phyloP scores from a whole-genome alignment of 2,329 filamentous ascomycete genomes.

The Hypoxylon sp. region DNA sequence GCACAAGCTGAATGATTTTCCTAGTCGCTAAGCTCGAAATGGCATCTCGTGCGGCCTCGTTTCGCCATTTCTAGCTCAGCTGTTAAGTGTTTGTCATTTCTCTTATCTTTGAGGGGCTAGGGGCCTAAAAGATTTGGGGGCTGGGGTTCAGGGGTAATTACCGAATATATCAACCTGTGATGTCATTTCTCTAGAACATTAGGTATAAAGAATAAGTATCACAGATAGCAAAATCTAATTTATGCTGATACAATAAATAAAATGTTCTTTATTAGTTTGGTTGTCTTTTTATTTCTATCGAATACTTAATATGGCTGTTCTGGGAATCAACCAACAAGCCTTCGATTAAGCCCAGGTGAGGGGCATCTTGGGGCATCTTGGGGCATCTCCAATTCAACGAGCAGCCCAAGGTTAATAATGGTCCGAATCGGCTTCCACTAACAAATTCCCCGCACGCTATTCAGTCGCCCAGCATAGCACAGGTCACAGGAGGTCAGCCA shows the following conservation, averaged over 20 bases:
- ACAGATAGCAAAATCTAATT: background rate
- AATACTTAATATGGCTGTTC: background rate
- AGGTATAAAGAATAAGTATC: background rate
- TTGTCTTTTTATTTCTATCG: background rate
- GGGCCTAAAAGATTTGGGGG: background rate
- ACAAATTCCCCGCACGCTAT: constrained; percentile 38
- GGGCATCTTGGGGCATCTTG: constrained; percentile 1
- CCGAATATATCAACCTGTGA: background rate
- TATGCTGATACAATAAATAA: too few relatives aligned
- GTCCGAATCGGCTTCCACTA: constrained; percentile 26
- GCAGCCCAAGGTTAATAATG: constrained; percentile 26
- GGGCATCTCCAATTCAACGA: constrained; percentile 3
- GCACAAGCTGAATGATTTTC: constrained; percentile 22
- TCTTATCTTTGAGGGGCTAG: constrained; percentile 25
- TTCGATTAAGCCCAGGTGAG: background rate
- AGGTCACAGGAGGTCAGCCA: background rate
- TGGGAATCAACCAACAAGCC: background rate
- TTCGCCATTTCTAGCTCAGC: constrained; percentile 5
- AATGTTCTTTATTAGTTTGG: too few relatives aligned
- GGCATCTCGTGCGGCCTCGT: constrained; percentile 22
- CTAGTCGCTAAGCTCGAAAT: constrained; percentile 30
- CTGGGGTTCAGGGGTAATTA: background rate
- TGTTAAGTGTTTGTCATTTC: constrained; percentile 15
- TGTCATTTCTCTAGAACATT: background rate
- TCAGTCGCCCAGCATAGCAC: constrained; percentile 9